Evolutionary conservation across 108 stramenopile species (phyloP).

Genomic region (Nannochloropsis oceanica): DNA sequence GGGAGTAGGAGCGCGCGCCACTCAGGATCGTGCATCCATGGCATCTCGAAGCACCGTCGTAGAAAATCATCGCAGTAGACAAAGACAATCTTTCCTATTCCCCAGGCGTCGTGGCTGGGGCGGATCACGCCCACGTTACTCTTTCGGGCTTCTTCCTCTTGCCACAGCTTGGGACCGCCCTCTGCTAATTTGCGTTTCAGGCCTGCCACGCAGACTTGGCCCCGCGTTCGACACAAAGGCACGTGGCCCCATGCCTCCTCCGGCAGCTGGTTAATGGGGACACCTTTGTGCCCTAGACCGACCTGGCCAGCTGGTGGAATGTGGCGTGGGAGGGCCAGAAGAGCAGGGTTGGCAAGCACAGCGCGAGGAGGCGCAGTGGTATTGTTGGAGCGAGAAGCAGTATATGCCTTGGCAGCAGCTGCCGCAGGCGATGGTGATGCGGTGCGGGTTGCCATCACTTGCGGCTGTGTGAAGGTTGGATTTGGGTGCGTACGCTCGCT

Average conservation of each 20-base stretch:
- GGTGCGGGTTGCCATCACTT: too few species aligned
- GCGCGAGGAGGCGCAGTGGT: neutral
- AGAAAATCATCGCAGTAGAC: slow-evolving; percentile 92
- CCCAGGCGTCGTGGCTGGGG: slow-evolving; percentile 89
- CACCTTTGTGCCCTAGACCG: neutral
- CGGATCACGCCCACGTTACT: slow-evolving; percentile 63
- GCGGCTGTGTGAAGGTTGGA: too few species aligned
- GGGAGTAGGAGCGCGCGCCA: slow-evolving; percentile 53
- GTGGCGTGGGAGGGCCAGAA: neutral
- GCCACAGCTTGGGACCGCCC: neutral
- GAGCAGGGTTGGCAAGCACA: neutral
- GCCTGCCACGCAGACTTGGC: neutral
- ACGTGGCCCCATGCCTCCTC: neutral
- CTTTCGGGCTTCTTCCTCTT: slow-evolving; percentile 2
- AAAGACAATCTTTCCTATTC: slow-evolving; percentile 82
- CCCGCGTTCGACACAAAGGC: neutral
- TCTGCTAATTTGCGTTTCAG: neutral
- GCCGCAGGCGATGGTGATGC: too few species aligned
- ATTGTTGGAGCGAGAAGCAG: neutral
- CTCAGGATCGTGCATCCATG: slow-evolving; percentile 54
- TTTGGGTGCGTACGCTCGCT: too few species aligned
- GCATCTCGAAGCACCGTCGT: slow-evolving; percentile 62
- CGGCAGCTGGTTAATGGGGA: neutral
- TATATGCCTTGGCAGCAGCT: too few species aligned
- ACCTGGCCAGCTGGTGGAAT: neutral